Base-by-base conservation (phyloP, 345 rosid species). In the Firmiana major region DNA sequence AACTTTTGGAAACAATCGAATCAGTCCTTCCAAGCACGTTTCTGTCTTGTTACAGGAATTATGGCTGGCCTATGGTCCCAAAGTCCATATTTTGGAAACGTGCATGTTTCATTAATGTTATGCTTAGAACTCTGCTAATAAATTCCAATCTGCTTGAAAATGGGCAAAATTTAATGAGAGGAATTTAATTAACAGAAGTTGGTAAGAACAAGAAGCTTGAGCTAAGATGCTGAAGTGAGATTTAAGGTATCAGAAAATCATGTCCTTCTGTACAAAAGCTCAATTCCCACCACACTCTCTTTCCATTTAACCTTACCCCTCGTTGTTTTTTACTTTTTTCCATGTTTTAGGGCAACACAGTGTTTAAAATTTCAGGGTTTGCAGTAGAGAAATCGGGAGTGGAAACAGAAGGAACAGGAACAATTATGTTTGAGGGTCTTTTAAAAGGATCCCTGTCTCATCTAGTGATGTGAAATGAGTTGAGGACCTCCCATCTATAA, bases 401-500 rank as follows among this genome's bases (percentile, higher is more conserved):
- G 49, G 13, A 45, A 48, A 48, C 51, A 48, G 51, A 48, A 11
- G 51, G 17, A 13, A 12, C 16, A 48, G 51, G 16, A 16, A 19
- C n/a, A 63, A 63, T 17, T 5, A 63, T 34, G 22, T 31, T 3
- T 31, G 3, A 63, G 43, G 11, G 11, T 64, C 0, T 40, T 42
- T 40, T 42, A 66, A 42, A 42, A 31, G 49, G 51, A 42, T 42
- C 31, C 13, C 22, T 3, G 6, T 11, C 28, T 0, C 10, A 11
- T 21, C 9, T 0, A 42, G 10, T 21, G 16, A 64, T 42, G 26
- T 2, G 46, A 8, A 63, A 17, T 42, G 53, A 42, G 28, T 43
- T 31, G 38, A 77, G 75, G 65, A 63, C 73, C 66, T 65, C 63
- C 36, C 63, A 71, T 84, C 80, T 70, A 82, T 76, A 79, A 82